A percentile compares a stretch with the other conserved stretches of the same genome.
Evolutionary conservation across 345 rosid genomes (phyloP).

Genomic region (Citrus medica): DNA sequence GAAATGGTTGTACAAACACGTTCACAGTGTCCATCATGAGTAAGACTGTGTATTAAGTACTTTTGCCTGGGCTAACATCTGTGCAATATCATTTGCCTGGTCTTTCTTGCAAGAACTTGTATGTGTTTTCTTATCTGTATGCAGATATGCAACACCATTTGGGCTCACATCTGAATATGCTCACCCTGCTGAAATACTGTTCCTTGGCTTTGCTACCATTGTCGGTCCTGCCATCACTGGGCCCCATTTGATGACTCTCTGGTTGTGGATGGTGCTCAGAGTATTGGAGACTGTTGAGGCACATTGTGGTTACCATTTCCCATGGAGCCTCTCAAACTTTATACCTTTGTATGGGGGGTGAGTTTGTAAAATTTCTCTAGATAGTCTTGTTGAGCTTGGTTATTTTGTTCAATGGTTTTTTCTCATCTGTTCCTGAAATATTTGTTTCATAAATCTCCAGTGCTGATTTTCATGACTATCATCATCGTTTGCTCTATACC

Average conservation of each 20-base stretch:
- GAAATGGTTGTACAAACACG: constrained; percentile 95
- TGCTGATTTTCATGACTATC: constrained; percentile 97
- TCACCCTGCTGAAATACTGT: constrained; percentile 92
- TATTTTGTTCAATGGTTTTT: background rate
- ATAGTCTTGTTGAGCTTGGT: background rate
- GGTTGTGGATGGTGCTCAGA: constrained; percentile 94
- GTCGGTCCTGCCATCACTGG: constrained; percentile 97
- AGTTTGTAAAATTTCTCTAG: constrained; percentile 19
- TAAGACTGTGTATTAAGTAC: constrained; percentile 39
- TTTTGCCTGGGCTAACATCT: constrained; percentile 1
- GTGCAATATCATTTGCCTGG: background rate
- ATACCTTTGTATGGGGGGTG: constrained; percentile 97
- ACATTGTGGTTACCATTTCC: constrained; percentile 98
- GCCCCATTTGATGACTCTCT: constrained; percentile 84
- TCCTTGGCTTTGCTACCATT: constrained; percentile 93
- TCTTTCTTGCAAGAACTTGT: constrained; percentile 7
- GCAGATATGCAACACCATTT: constrained; percentile 97
- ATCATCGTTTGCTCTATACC: constrained; percentile 91
- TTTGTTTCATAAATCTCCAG: constrained; percentile 37
- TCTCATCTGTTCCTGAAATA: constrained; percentile 9
- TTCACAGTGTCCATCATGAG: constrained; percentile 98
- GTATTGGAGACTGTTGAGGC: constrained; percentile 98
- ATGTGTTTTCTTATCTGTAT: constrained; percentile 7
- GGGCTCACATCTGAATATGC: constrained; percentile 97
- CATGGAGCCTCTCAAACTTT: constrained; percentile 95